Base-by-base conservation (phyloP, 2,329 filamentous ascomycete species). In the Huntiella savannae region DNA sequence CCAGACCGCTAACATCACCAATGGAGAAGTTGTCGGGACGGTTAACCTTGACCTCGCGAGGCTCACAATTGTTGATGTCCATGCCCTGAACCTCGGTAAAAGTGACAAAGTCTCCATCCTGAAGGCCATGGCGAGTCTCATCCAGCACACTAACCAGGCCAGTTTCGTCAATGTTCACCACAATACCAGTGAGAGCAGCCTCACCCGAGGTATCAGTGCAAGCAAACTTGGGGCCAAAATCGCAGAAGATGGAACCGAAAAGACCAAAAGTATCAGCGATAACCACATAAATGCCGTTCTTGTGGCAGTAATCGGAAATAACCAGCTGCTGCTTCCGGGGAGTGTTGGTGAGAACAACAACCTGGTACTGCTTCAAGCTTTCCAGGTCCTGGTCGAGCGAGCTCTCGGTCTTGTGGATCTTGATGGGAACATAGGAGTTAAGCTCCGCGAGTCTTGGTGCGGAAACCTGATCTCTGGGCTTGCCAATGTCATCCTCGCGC, bases 21-120 rank as follows among this genome's bases (percentile, higher is more conserved):
- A 98, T 95, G 11, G 85, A 91, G 64, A 98, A 98, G 6, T 87
- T 94, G 61, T 96, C 98, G 3, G 91, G 91, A 1, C 83, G 91
- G 66, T 93, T 95, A 43, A 95, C 86, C 3, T 81, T 84, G 51
- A 98, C 75, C 66, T 95, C 94, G 54, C 83, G 77, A 43, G 91
- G 88, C 52, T 84, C 82, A 39, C 75, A 73, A 55, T 74, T 74
- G 60, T 98, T 98, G 52, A 98, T 63, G 51, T 94, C 87, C 82
- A 98, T 84, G 16, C 91, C 91, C 65, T 91, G 77, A 16, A 98
- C 61, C 60, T 98, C 91, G 2, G 83, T 79, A 61, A 98, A 98
- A 6, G 85, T 94, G 47, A 98, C 86, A 59, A 79, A 94, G 60
- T 98, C 91, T 16, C 88, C 91, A 68, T 98, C 91, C 62, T 95